phyloP scores from a whole-genome alignment of 768 basidiomycete genomes.

The Leucocoprinus sp. region DNA sequence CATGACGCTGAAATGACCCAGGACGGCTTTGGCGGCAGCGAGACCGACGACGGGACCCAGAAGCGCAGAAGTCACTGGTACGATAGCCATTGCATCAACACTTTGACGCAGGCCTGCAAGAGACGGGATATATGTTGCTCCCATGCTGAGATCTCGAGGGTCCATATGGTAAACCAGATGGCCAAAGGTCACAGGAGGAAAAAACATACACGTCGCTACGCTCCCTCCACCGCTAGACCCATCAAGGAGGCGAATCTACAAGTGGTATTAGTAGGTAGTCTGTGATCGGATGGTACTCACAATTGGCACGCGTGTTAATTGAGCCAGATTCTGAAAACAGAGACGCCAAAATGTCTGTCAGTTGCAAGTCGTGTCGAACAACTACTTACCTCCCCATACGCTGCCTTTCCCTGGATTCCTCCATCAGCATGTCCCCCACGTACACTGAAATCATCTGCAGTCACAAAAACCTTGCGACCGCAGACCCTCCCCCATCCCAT shows the following conservation, averaged over 20 bases:
- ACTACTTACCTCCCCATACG: conserved; percentile 28
- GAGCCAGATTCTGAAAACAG: conserved; percentile 22
- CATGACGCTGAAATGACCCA: conserved; percentile 35
- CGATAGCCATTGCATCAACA: conserved; percentile 29
- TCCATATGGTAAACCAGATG: neutral
- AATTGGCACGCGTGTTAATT: conserved; percentile 27
- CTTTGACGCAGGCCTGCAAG: conserved; percentile 27
- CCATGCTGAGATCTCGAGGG: conserved; percentile 24
- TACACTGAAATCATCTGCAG: conserved; percentile 35
- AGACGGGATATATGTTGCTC: conserved; percentile 31
- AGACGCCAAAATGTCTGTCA: neutral
- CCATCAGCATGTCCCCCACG: conserved; percentile 36
- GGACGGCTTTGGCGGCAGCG: conserved; percentile 30
- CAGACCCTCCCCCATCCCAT: conserved; percentile 29
- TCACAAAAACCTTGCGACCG: conserved; percentile 29
- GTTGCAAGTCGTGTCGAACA: neutral
- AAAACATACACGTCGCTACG: conserved; percentile 26
- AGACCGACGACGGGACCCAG: conserved; percentile 33
- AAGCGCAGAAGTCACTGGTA: conserved; percentile 30
- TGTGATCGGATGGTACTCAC: conserved; percentile 18
- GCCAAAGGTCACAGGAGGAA: neutral
- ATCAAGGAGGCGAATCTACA: conserved; percentile 30
- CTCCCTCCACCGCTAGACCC: conserved; percentile 36
- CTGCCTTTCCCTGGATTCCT: conserved; percentile 29
- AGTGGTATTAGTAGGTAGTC: no score